Evolutionary conservation across 2,329 filamentous ascomycete species (phyloP), one percentile per base, ranked within the genome.

Genomic region (Beauveria medogensis): DNA sequence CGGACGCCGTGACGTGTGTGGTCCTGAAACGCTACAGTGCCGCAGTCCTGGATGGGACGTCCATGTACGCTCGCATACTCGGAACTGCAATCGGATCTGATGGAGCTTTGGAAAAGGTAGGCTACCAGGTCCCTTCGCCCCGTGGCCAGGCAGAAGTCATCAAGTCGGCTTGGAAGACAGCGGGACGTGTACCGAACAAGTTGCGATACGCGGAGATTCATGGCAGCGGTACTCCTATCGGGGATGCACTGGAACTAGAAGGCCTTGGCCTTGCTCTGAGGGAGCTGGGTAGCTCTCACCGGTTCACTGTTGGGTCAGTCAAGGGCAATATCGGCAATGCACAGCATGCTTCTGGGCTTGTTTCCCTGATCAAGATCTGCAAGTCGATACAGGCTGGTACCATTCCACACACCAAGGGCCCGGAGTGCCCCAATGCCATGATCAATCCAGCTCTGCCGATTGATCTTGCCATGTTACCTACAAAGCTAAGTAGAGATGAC

Each of bases 351-450:
- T 64, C 63, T 10, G 62, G 62, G 16, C 59, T 63, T 2, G 62
- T 62, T 8, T 63, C 63, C n/a, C 57, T 63, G 22, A 60, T 61
- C 54, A 61, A 64, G 56, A 40, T 64, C 16, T 64, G 60, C 41
- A 64, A 64, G 52, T 62, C 62, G n/a, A 64, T 64, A 56, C 60
- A 64, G 41, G 44, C 24, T 14, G 83, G 82, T 0, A 85, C 88
- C 66, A 75, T 89, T 34, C 86, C 87, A 0, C 77, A 86, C 8
- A 81, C 86, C 1, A 79, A 90, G n/a, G 82, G 84, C 1, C 74
- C 90, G 1, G 87, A 86, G 1, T 76, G 89, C 40, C 82, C 80
- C 2, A 88, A 86, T 0, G 84, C 85, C 0, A 75, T 88, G 2
- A 64, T 64, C 51, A 52, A 64, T 20, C 60, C 37, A 4, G 34